phyloP scores from a whole-genome alignment of 441 rosid species.

The Brassica balearica region DNA sequence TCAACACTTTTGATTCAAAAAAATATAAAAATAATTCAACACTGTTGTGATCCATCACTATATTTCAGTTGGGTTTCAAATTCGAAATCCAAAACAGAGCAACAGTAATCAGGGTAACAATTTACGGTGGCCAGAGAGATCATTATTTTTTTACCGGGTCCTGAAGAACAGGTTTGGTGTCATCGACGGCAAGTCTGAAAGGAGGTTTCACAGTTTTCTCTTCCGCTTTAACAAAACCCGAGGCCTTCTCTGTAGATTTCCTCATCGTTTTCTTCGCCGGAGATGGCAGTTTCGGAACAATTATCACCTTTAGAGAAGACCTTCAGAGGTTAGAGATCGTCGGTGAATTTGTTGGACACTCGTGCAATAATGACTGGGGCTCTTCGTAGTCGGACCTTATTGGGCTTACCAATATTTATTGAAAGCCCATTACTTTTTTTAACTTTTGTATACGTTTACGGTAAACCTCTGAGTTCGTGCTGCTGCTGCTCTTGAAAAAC shows the following conservation, averaged over 20 bases:
- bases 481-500: conserved; percentile 13
- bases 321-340: background rate
- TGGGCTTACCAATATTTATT: conserved; percentile 10
- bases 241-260: conserved; percentile 24
- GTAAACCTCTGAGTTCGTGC: background rate
- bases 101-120: background rate
- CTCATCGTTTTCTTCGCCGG: conserved; percentile 31
- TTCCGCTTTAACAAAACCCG: background rate
- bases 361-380: background rate
- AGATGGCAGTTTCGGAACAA: background rate
- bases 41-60: no score
- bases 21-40: no score
- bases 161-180: conserved; percentile 47
- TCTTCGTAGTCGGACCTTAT: background rate
- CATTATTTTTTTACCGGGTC: conserved; percentile 31
- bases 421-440: conserved; percentile 31
- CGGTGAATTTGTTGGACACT: background rate
- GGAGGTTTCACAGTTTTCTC: conserved; percentile 29
- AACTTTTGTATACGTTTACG: conserved; percentile 28
- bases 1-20: no score
- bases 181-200: conserved; percentile 44
- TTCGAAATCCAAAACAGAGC: background rate
- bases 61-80: background rate
- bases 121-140: background rate
- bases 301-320: background rate